Evolutionary conservation across 2,329 filamentous ascomycete species (phyloP).

Genomic region (Nothomitra cinnamomea): DNA sequence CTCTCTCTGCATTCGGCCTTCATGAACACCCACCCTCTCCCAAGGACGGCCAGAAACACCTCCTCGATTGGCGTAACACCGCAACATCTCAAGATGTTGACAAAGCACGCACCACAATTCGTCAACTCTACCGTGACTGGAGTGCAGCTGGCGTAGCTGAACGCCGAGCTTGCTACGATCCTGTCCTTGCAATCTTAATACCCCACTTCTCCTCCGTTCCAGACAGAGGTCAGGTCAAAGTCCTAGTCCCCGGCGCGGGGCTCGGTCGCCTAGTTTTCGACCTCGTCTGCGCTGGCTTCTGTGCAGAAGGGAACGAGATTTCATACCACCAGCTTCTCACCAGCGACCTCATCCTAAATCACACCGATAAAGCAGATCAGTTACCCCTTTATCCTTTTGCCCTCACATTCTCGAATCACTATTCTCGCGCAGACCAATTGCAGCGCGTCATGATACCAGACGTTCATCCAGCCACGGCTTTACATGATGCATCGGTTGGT

Average conservation of each 20-base stretch:
- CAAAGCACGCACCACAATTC: conserved; percentile 80
- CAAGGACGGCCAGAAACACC: neutral
- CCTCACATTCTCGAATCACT: conserved; percentile 75
- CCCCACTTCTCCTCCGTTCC: conserved; percentile 23
- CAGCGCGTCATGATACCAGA: conserved; percentile 62
- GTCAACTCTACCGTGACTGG: conserved; percentile 95
- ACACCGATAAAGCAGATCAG: conserved; percentile 38
- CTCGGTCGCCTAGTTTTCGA: conserved; percentile 83
- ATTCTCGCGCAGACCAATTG: conserved; percentile 56
- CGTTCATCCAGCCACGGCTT: conserved; percentile 46
- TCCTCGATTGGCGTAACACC: conserved; percentile 46
- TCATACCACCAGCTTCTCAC: conserved; percentile 93
- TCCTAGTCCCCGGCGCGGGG: conserved; percentile 81
- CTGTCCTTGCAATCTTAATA: conserved; percentile 49
- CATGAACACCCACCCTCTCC: conserved; percentile 20
- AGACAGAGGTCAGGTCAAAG: conserved; percentile 30
- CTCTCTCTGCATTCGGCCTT: conserved; percentile 50
- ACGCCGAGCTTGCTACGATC: conserved; percentile 58
- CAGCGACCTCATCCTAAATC: conserved; percentile 59
- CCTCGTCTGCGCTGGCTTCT: conserved; percentile 54
- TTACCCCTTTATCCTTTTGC: conserved; percentile 75
- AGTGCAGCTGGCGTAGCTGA: conserved; percentile 59
- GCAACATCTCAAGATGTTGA: conserved; percentile 64
- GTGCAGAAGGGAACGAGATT: conserved; percentile 81
- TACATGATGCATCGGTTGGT: conserved; percentile 24